Evolutionary conservation across 148 eudicot species (phyloP).

Genomic region (Hydrangea macrophylla): DNA sequence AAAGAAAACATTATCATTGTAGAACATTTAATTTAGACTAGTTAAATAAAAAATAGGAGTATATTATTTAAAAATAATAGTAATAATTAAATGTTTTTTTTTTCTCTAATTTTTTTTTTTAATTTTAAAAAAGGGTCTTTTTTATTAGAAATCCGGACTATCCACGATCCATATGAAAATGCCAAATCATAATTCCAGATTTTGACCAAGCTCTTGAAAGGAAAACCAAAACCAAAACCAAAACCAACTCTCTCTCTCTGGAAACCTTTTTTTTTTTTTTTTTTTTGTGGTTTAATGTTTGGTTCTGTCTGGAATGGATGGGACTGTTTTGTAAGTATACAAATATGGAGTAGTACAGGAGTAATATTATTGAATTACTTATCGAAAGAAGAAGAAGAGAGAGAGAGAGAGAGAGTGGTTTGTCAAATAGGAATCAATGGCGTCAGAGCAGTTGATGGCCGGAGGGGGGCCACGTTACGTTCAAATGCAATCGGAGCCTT

Average conservation of each 20-base stretch:
- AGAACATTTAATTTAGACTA: too few relatives aligned
- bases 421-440: constrained; percentile 34
- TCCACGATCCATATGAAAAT: neutral
- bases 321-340: neutral
- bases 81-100: too few relatives aligned
- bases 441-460: constrained; percentile 60
- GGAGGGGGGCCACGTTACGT: constrained; percentile 46
- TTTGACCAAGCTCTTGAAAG: neutral
- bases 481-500: constrained; percentile 58
- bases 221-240: neutral
- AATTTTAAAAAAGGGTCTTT: too few relatives aligned
- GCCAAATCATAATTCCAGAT: neutral
- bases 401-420: too few relatives aligned
- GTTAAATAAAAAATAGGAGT: too few relatives aligned
- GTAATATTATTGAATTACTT: neutral
- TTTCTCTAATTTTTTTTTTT: too few relatives aligned
- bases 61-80: too few relatives aligned
- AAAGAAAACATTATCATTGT: too few relatives aligned
- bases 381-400: neutral
- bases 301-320: too few relatives aligned
- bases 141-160: too few relatives aligned
- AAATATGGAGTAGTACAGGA: too few relatives aligned
- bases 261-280: neutral
- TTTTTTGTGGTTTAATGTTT: too few relatives aligned
- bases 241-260: neutral